Evolutionary conservation across 2,329 filamentous ascomycete genomes (phyloP), one percentile per base, ranked within the genome.

Genomic region (Trichophyton benhamiae): DNA sequence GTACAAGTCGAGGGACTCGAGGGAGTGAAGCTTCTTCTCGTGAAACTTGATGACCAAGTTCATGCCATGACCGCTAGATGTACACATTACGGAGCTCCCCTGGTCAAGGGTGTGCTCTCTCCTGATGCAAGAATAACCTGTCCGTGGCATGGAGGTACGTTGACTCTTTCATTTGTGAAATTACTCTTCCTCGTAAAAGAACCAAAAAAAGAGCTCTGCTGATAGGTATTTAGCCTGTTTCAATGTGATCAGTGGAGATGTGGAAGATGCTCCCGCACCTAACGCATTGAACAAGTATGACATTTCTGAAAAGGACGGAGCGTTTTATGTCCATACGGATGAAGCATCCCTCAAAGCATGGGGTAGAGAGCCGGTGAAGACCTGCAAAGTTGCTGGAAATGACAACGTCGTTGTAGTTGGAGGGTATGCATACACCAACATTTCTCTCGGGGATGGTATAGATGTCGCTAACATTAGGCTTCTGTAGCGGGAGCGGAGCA

Each of bases 251-350:
- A 95, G 88, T 4, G 94, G 94, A 60, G 94, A 99, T 68, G 88
- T 97, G 63, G 94, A 99, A 76, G 90, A 97, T 71, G 91, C 92
- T 0, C 94, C 94, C 0, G 94, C 89, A 1, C 83, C 95, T 27
- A 90, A 97, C 69, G 82, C 88, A n/a, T 78, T 99, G 27, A 83
- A 88, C 53, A 86, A 87, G 58, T 99, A 95, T 77, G 85, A 89
- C 60, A 79, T 96, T 36, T 78, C 84, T 36, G 86, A 95, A 72
- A 91, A 87, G 70, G 84, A 94, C 67, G 91, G 89, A 36, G 87
- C 82, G 3, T 85, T 96, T 1, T 97, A 91, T 72, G 83, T 99
- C 65, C 86, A 86, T 46, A 91, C 87, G 25, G 88, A 92, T 33
- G 87, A 94, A 72, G 80, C 83, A 0, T 80, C 81, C 33, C 87